Evolutionary conservation across 495 filamentous ascomycete genomes (phyloP).

Genomic region (Podospora didyma): DNA sequence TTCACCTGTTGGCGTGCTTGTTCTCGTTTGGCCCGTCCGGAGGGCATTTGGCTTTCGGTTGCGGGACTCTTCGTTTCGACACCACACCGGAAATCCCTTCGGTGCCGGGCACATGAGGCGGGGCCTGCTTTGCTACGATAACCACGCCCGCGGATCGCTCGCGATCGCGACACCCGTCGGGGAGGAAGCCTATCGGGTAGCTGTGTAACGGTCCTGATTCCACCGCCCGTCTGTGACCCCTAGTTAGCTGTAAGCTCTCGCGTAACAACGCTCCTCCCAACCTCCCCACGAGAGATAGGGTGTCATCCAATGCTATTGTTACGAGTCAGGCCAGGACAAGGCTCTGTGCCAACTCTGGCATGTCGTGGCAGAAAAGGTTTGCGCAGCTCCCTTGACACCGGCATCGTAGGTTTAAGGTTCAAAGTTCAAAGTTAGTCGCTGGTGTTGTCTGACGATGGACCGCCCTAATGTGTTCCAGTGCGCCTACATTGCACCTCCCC

Average conservation of each 20-base stretch:
- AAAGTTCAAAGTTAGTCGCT: background rate
- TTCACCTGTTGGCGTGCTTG: background rate
- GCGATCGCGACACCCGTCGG: slow-evolving; percentile 21
- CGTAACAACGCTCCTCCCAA: background rate
- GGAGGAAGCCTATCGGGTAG: slow-evolving; percentile 23
- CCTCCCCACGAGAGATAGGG: background rate
- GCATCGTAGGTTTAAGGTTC: background rate
- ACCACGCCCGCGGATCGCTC: slow-evolving; percentile 7
- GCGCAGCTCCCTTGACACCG: background rate
- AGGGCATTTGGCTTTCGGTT: background rate
- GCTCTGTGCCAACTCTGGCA: background rate
- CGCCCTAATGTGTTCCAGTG: background rate
- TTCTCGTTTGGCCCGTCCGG: background rate
- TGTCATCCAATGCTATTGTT: background rate
- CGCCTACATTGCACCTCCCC: background rate
- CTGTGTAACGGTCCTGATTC: slow-evolving; percentile 15
- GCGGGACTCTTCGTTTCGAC: background rate
- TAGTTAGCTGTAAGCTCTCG: background rate
- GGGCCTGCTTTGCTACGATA: slow-evolving; percentile 6
- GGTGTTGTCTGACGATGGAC: background rate
- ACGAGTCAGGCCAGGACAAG: background rate
- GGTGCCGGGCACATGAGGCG: background rate
- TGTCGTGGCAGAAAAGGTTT: background rate
- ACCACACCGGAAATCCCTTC: background rate
- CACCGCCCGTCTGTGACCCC: background rate